Conservation (phyloP, 225 moss, liverwort and hornwort genomes). For the Lunularia cruciata region DNA sequence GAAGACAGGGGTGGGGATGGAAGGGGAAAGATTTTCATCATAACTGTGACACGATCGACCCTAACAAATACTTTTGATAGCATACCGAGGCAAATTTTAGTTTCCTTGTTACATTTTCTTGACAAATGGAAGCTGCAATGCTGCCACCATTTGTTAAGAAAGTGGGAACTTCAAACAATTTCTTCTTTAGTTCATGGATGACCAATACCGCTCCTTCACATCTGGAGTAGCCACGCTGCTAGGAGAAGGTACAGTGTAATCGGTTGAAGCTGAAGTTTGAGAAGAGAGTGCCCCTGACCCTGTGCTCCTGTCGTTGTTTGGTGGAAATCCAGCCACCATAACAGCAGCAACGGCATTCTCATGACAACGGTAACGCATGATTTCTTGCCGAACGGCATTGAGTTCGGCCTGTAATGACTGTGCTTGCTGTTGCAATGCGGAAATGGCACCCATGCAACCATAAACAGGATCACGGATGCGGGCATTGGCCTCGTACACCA, state of each 20-base stretch:
- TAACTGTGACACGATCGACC: conserved; percentile 21
- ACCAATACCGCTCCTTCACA: conserved; percentile 53
- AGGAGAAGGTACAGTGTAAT: conserved; percentile 48
- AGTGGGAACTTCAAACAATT: conserved; percentile 22
- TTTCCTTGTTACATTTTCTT: conserved; percentile 37
- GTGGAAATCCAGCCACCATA: conserved; percentile 35
- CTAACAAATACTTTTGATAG: conserved; percentile 26
- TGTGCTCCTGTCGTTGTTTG: conserved; percentile 33
- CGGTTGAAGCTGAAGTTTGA: conserved; percentile 33
- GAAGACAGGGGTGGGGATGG: neutral
- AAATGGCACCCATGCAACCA: conserved; percentile 57
- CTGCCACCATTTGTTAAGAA: conserved; percentile 44
- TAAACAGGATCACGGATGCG: conserved; percentile 55
- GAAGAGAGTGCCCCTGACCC: conserved; percentile 28
- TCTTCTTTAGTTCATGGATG: conserved; percentile 26
- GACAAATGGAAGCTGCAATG: conserved; percentile 38
- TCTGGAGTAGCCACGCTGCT: conserved; percentile 46
- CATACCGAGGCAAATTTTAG: conserved; percentile 22
- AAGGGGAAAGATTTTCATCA: conserved; percentile 23
- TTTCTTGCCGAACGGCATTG: conserved; percentile 39
- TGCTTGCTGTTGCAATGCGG: conserved; percentile 52
- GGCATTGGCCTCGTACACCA: conserved; percentile 58
- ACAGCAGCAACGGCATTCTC: conserved; percentile 34
- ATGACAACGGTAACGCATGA: conserved; percentile 40
- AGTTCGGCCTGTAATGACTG: conserved; percentile 46